Conservation (phyloP, 768 basidiomycete genomes). For the Trametes punicea region DNA sequence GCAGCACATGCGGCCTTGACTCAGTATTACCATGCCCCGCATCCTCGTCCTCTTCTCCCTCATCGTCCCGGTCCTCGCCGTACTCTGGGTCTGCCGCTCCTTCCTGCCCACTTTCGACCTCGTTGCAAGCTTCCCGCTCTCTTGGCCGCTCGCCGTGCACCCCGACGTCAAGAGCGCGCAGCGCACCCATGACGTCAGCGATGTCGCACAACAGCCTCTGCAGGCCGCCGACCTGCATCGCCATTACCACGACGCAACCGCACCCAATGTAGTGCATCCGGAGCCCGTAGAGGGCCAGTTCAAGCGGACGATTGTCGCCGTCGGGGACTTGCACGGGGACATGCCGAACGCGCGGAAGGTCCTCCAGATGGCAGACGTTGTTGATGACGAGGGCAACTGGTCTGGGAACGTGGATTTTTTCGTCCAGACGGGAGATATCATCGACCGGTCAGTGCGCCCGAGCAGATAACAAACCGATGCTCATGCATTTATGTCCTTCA, state of each 20-base stretch:
- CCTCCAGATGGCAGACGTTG: slow-evolving; percentile 74
- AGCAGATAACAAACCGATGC: not conserved
- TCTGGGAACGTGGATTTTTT: slow-evolving; percentile 78
- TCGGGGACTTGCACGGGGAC: slow-evolving; percentile 93
- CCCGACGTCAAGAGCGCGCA: slow-evolving; percentile 19
- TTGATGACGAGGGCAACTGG: slow-evolving; percentile 75
- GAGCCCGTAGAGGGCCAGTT: slow-evolving; percentile 14
- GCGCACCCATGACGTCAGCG: slow-evolving; percentile 2
- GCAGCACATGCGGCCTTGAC: too few relatives aligned
- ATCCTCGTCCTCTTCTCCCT: slow-evolving; percentile 19
- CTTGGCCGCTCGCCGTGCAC: slow-evolving; percentile 26
- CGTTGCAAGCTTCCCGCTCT: slow-evolving; percentile 19
- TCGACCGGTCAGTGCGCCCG: slow-evolving; percentile 63
- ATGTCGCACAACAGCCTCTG: not conserved
- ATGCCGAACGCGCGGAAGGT: slow-evolving; percentile 74
- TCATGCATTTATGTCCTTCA: slow-evolving; percentile 26
- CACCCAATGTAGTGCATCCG: not conserved
- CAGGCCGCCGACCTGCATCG: not conserved
- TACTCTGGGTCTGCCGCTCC: slow-evolving; percentile 21
- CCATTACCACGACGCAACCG: too few relatives aligned
- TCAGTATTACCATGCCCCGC: slow-evolving; percentile 11
- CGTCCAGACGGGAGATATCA: slow-evolving; percentile 95
- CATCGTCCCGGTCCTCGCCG: slow-evolving; percentile 18
- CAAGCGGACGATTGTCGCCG: slow-evolving; percentile 65
- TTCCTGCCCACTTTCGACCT: slow-evolving; percentile 18